phyloP scores from a whole-genome alignment of 306 rosid genomes.

The Hylodesmum podocarpum region DNA sequence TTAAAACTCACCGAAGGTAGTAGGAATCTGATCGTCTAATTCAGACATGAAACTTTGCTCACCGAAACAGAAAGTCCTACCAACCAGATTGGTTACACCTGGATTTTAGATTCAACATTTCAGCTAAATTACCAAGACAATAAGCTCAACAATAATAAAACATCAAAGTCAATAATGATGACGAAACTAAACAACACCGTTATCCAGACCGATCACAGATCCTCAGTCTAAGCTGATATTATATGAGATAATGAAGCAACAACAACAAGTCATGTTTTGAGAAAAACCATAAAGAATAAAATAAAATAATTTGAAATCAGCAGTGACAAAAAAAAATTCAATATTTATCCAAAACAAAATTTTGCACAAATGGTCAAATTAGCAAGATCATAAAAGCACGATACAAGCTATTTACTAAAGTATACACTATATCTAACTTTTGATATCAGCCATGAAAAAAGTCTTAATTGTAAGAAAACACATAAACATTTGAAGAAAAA shows the following conservation, averaged over 20 bases:
- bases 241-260: too few relatives aligned
- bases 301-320: neutral
- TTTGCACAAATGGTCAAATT: neutral
- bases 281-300: neutral
- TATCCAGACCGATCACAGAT: neutral
- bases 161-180: constrained; percentile 8
- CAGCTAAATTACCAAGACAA: neutral
- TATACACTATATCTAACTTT: neutral
- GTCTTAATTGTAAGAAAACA: neutral
- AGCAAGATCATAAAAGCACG: neutral
- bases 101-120: neutral
- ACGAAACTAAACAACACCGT: neutral
- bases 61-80: constrained; percentile 35
- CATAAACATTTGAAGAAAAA: neutral
- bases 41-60: constrained; percentile 81
- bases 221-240: too few relatives aligned
- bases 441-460: neutral
- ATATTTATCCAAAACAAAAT: neutral
- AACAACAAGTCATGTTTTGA: neutral
- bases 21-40: constrained; percentile 69
- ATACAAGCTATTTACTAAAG: neutral
- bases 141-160: neutral
- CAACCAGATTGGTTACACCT: constrained; percentile 53
- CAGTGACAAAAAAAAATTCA: neutral
- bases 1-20: constrained; percentile 62